Conservation (phyloP, 768 basidiomycete species). For the Mycena pura region DNA sequence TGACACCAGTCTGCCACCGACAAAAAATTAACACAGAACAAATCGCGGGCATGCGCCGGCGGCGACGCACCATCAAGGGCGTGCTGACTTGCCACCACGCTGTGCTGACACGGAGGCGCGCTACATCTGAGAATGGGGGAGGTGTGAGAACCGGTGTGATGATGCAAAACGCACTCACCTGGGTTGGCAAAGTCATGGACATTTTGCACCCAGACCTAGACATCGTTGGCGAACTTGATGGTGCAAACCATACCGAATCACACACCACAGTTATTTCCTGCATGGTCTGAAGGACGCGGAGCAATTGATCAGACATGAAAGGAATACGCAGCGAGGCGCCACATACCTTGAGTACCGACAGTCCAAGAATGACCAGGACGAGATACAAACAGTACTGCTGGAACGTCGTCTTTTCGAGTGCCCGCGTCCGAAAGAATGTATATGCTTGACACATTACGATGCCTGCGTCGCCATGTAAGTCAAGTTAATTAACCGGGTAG, state of each 20-base stretch:
- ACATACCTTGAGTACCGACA: slow-evolving; percentile 12
- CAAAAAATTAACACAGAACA: neutral
- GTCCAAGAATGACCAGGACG: neutral
- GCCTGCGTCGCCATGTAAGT: neutral
- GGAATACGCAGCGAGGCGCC: no score
- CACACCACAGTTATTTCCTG: neutral
- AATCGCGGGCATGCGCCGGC: neutral
- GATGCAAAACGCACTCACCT: no score
- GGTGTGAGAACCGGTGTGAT: no score
- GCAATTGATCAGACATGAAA: no score
- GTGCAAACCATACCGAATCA: neutral
- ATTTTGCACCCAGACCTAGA: slow-evolving; percentile 3
- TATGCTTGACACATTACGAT: slow-evolving; percentile 15
- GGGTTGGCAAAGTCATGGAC: slow-evolving; percentile 12
- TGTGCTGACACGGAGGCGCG: neutral
- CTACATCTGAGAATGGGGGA: slow-evolving; percentile 12
- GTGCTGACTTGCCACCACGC: slow-evolving; percentile 17
- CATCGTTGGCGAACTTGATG: neutral
- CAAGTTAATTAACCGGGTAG: neutral
- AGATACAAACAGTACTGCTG: slow-evolving; percentile 9
- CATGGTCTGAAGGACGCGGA: neutral
- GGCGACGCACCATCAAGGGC: slow-evolving; percentile 9
- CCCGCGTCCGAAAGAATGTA: neutral
- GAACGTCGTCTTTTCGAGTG: neutral
- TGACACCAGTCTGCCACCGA: slow-evolving; percentile 14